phyloP scores from a whole-genome alignment of 169 alveolate genomes.

The Babesia divergens region DNA sequence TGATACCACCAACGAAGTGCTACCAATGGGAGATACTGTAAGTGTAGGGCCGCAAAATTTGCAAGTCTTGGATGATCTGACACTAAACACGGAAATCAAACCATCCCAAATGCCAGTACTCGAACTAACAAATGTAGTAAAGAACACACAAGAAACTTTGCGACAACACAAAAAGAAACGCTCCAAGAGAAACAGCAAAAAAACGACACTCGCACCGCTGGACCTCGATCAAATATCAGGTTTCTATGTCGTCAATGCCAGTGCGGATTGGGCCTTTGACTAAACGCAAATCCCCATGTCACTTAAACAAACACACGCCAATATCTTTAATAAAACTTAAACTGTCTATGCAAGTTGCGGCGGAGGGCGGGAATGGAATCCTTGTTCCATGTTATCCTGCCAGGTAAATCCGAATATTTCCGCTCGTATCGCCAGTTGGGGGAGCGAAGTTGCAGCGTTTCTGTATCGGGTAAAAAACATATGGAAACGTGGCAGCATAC shows the following conservation, averaged over 20 bases:
- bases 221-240: conserved; percentile 29
- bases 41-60: background rate
- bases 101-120: background rate
- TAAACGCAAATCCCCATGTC: background rate
- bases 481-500: background rate
- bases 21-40: background rate
- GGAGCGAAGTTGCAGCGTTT: conserved; percentile 70
- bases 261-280: conserved; percentile 37
- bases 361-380: conserved; percentile 75
- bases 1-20: too few relatives aligned
- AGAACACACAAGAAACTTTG: background rate
- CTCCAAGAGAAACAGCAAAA: conserved; percentile 2
- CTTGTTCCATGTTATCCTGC: conserved; percentile 76
- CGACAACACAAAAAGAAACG: background rate
- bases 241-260: conserved; percentile 52
- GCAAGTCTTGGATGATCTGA: background rate
- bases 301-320: background rate
- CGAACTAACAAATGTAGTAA: background rate
- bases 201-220: conserved; percentile 12
- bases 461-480: conserved; percentile 2
- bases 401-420: conserved; percentile 78
- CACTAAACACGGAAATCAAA: background rate
- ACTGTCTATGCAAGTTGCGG: conserved; percentile 52
- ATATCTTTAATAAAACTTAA: conserved; percentile 54
- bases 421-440: conserved; percentile 75